Evolutionary conservation across 169 alveolate genomes (phyloP).

Genomic region (Eimeria zaria): DNA sequence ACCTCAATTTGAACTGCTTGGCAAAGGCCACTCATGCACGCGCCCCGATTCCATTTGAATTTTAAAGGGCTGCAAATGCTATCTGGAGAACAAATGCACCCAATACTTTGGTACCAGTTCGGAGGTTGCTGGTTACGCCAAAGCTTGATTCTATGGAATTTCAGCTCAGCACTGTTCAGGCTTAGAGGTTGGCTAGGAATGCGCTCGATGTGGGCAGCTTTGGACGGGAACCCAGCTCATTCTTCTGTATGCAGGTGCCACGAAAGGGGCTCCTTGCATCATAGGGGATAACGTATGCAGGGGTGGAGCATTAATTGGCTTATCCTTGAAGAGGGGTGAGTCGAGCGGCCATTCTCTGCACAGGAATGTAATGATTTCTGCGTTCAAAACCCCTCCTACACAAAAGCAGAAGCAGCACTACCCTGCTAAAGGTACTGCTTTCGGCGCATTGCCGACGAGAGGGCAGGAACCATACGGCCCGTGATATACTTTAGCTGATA

Average conservation of each 20-base stretch:
- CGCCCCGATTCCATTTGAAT: neutral
- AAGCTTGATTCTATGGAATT: neutral
- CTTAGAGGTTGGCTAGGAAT: neutral
- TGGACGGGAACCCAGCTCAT: neutral
- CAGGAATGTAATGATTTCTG: neutral
- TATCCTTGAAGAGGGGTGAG: too few relatives aligned
- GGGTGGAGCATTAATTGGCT: neutral
- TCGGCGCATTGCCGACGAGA: neutral
- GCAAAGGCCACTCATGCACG: neutral
- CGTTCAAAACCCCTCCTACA: neutral
- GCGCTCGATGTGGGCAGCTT: neutral
- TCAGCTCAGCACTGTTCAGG: neutral
- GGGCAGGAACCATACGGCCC: neutral
- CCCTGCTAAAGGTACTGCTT: neutral
- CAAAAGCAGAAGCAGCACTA: neutral
- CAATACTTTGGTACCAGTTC: neutral
- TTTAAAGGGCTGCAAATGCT: neutral
- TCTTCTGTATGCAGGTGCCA: neutral
- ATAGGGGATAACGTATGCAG: neutral
- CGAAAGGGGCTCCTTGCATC: neutral
- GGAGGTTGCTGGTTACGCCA: neutral
- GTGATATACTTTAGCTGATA: neutral
- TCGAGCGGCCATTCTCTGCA: too few relatives aligned
- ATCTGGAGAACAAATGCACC: neutral
- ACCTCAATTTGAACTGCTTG: neutral